Conservation (phyloP, 208 protist genomes). For the Herpetomonas tarakana region DNA sequence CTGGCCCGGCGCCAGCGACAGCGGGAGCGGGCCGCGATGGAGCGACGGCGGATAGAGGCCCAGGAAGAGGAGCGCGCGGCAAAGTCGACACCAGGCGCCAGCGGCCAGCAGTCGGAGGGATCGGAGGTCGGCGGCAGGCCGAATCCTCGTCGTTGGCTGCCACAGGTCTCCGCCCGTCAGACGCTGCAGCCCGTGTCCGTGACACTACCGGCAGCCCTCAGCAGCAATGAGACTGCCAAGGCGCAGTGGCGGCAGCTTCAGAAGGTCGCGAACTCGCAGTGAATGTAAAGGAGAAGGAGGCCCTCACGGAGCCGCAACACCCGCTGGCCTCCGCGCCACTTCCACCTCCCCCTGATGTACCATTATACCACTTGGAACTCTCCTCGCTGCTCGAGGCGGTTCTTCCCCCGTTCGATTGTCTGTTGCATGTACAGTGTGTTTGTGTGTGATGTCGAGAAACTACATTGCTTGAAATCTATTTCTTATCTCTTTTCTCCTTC, state of each 20-base stretch:
- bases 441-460: no score
- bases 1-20: conserved; percentile 9
- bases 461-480: no score
- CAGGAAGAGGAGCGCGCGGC: not conserved
- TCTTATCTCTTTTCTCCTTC: not conserved
- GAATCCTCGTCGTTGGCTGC: conserved; percentile 15
- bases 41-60: conserved; percentile 12
- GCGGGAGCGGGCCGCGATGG: conserved; percentile 14
- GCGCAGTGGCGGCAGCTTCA: conserved; percentile 42
- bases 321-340: no score
- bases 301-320: no score
- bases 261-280: conserved; percentile 10
- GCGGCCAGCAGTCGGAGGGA: not conserved
- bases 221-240: conserved; percentile 25
- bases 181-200: conserved; percentile 51
- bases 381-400: no score
- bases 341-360: no score
- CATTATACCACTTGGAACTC: no score
- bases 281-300: no score
- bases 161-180: conserved; percentile 34
- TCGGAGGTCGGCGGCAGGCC: conserved; percentile 7
- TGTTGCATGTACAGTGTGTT: not conserved
- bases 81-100: not conserved
- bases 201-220: conserved; percentile 41
- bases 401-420: no score